Conservation (phyloP, 805 yeast species). For the Spathaspora girioi region DNA sequence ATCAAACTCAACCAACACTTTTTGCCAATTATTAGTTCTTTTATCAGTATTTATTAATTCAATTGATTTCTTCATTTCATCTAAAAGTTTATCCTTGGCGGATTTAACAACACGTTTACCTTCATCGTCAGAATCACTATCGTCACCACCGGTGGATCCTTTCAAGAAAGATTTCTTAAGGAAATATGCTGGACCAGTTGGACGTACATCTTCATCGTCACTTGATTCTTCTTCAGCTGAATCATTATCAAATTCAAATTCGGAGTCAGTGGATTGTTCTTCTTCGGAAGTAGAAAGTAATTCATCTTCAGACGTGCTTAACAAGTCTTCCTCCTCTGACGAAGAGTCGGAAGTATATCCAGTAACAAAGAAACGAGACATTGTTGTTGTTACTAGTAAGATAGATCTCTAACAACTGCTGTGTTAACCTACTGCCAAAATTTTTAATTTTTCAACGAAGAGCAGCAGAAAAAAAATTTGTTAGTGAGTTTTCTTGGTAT, state of each 20-base stretch:
- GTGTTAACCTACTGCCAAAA: background rate
- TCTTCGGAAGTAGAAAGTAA: slow-evolving; percentile 45
- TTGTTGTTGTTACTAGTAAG: slow-evolving; percentile 17
- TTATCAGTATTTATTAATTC: slow-evolving; percentile 67
- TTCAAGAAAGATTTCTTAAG: slow-evolving; percentile 48
- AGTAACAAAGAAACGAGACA: slow-evolving; percentile 88
- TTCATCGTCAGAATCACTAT: slow-evolving; percentile 56
- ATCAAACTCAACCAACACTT: slow-evolving; percentile 74
- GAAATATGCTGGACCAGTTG: slow-evolving; percentile 52
- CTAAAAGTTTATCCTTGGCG: slow-evolving; percentile 88
- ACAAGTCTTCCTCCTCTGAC: slow-evolving; percentile 48
- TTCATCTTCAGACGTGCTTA: slow-evolving; percentile 60
- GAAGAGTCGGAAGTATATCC: slow-evolving; percentile 57
- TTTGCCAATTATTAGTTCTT: slow-evolving; percentile 74
- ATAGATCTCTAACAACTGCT: background rate
- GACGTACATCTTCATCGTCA: slow-evolving; percentile 29
- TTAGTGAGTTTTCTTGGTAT: background rate
- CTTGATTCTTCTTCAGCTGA: slow-evolving; percentile 29
- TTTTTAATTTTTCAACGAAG: background rate
- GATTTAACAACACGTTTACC: slow-evolving; percentile 85
- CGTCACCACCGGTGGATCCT: slow-evolving; percentile 35
- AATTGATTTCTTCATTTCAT: slow-evolving; percentile 70
- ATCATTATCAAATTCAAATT: slow-evolving; percentile 53
- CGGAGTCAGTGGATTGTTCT: slow-evolving; percentile 42
- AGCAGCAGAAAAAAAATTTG: background rate